Percentiles rank a stretch among this genome's conserved stretches.
Conservation (phyloP, 179 eudicot genomes). For the Spergularia azorica region DNA sequence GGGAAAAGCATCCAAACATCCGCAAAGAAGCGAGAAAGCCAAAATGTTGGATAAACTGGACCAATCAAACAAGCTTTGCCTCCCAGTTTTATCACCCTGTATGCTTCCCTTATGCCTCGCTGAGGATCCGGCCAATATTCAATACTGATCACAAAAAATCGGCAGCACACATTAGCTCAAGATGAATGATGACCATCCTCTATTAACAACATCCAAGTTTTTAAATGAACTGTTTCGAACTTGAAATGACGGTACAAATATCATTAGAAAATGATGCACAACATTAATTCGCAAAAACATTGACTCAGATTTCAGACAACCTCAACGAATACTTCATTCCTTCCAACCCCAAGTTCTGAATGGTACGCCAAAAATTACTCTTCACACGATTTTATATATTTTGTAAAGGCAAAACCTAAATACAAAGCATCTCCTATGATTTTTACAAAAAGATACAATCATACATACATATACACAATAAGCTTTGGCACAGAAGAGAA, state of each 20-base stretch:
- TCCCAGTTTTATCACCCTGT: conserved; percentile 78
- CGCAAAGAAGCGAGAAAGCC: conserved; percentile 87
- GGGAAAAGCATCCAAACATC: conserved; percentile 98
- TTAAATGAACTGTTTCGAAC: too few relatives aligned
- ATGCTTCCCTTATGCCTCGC: conserved; percentile 90
- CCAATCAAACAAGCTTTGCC: conserved; percentile 91
- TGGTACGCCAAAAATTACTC: not conserved
- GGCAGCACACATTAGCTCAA: conserved; percentile 11
- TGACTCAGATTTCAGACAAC: not conserved
- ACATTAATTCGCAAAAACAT: not conserved
- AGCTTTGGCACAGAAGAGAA: not conserved
- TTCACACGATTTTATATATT: not conserved
- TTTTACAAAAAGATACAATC: too few relatives aligned
- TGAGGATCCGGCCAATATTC: conserved; percentile 99
- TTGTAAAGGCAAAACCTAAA: too few relatives aligned
- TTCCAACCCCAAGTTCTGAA: not conserved
- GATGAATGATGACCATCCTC: not conserved
- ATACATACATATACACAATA: not conserved
- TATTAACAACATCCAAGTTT: not conserved
- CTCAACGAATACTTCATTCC: not conserved
- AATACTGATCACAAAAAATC: conserved; percentile 43
- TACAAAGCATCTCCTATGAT: too few relatives aligned
- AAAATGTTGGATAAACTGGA: conserved; percentile 83
- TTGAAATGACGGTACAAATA: not conserved
- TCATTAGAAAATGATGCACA: not conserved